Evolutionary conservation across 371 early-diverging fungal species (phyloP), one percentile per base, ranked within the genome.

Genomic region (Mortierella sp.): DNA sequence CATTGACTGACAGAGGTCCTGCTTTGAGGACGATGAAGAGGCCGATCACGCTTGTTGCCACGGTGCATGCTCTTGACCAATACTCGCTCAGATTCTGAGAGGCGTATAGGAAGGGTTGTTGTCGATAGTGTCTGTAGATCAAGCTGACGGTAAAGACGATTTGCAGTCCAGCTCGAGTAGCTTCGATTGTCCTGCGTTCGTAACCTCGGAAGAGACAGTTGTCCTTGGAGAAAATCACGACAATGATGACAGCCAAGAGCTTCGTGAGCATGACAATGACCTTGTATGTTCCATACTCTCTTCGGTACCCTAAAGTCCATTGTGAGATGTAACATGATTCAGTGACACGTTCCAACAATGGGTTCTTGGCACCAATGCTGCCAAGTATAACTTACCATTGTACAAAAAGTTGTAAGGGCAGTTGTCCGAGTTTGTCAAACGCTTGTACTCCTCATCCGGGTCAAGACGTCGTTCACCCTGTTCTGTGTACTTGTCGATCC

Each of bases 331-430:
- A n/a, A n/a, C n/a, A n/a, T n/a, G n/a, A n/a, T n/a, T n/a, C n/a
- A n/a, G n/a, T n/a, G n/a, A n/a, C n/a, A n/a, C n/a, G n/a, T n/a
- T n/a, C n/a, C n/a, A n/a, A n/a, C n/a, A n/a, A n/a, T n/a, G n/a
- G n/a, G n/a, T n/a, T n/a, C n/a, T n/a, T n/a, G n/a, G n/a, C n/a
- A n/a, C n/a, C n/a, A n/a, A n/a, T n/a, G 34, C 34, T 7, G 7
- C 34, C 34, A 7, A 13, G 24, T 6, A 43, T 1, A 3, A 22
- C 63, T 43, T 60, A 80, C 80, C 77, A 43, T 77, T 82, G 57
- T 88, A 88, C 29, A 88, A 54, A 45, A 87, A 88, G 37, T 86
- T 82, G 65, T 82, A 85, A 19, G 86, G 85, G 39, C 72, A 77
- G n/a, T 80, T 79, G 48, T 86, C 85, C 0, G 78, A 45, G 41